phyloP scores from a whole-genome alignment of 106 monocot species.

The Allium cepa region DNA sequence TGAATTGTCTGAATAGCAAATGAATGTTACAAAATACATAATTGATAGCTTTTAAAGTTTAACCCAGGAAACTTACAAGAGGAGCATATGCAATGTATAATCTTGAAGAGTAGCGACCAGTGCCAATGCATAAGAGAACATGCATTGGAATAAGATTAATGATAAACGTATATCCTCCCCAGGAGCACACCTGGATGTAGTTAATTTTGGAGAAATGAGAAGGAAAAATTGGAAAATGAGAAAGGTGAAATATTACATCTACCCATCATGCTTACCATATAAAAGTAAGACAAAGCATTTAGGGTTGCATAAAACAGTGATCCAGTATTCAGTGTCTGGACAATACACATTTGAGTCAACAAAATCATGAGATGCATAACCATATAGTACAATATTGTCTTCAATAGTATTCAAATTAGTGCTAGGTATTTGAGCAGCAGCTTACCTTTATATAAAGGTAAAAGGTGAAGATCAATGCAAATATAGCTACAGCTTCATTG shows the following conservation, averaged over 20 bases:
- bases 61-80: constrained; percentile 58
- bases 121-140: constrained; percentile 87
- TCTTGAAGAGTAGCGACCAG: constrained; percentile 88
- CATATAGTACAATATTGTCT: no score
- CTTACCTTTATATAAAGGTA: constrained; percentile 94
- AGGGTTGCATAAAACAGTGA: constrained; percentile 95
- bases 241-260: neutral
- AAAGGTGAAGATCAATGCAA: constrained; percentile 95
- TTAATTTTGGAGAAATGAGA: no score
- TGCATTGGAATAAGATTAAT: constrained; percentile 99
- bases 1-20: neutral
- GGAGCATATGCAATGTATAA: constrained; percentile 98
- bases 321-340: constrained; percentile 97
- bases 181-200: constrained; percentile 77
- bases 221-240: no score
- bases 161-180: constrained; percentile 99
- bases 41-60: no score
- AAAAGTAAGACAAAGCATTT: constrained; percentile 93
- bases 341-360: neutral
- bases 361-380: no score
- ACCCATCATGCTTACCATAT: constrained; percentile 63
- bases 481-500: constrained; percentile 99
- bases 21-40: no score
- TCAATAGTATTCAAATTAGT: no score
- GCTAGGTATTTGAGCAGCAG: neutral